phyloP scores from a whole-genome alignment of 306 rosid genomes.

The Phaseolus lunatus region DNA sequence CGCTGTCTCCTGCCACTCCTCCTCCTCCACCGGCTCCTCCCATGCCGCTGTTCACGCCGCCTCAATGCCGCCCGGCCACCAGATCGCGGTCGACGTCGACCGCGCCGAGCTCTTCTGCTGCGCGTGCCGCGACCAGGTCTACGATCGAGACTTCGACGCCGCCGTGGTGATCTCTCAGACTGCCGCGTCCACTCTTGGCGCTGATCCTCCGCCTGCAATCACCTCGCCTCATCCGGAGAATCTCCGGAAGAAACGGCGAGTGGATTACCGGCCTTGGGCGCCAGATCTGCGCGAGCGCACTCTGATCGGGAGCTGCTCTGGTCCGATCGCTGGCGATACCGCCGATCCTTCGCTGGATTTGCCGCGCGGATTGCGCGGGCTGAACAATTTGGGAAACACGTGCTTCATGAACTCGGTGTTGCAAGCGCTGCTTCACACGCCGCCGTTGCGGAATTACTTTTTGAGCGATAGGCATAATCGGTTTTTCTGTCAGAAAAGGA shows the following conservation, averaged over 20 bases:
- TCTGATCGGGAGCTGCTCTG: conserved; percentile 61
- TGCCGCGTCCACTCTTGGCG: conserved; percentile 60
- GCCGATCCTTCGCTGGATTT: conserved; percentile 45
- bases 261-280: conserved; percentile 77
- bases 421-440: conserved; percentile 94
- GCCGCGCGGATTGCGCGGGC: conserved; percentile 86
- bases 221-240: conserved; percentile 71
- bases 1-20: conserved; percentile 70
- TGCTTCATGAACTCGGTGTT: conserved; percentile 96
- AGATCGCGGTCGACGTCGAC: conserved; percentile 91
- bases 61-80: conserved; percentile 74
- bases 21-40: conserved; percentile 45
- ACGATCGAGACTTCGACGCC: conserved; percentile 91
- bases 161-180: conserved; percentile 84
- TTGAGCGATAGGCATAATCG: conserved; percentile 86
- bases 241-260: conserved; percentile 78
- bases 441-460: conserved; percentile 88
- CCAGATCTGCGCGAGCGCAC: conserved; percentile 74
- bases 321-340: conserved; percentile 48
- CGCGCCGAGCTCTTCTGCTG: conserved; percentile 98
- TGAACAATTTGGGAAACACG: conserved; percentile 89
- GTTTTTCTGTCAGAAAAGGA: conserved; percentile 76
- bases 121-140: conserved; percentile 85
- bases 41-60: conserved; percentile 83
- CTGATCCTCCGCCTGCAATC: conserved; percentile 42